phyloP scores from a whole-genome alignment of 192 early-diverging fungal genomes.

The Linnemannia schmuckeri region DNA sequence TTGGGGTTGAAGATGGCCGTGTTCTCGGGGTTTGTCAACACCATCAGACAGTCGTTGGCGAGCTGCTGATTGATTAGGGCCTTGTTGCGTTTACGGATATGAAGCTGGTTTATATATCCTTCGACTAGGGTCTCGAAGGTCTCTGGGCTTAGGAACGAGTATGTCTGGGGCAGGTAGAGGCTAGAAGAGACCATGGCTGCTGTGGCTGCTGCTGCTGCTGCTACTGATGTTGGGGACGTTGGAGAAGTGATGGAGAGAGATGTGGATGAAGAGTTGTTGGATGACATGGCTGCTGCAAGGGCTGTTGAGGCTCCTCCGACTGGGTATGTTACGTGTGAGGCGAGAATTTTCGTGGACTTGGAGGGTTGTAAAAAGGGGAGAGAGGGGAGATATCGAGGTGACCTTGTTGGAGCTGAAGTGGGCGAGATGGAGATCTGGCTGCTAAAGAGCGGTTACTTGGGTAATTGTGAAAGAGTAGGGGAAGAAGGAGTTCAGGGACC shows the following conservation, averaged over 20 bases:
- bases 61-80: conserved; percentile 53
- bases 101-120: conserved; percentile 54
- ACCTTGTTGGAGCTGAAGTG: neutral
- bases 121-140: conserved; percentile 53
- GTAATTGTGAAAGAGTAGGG: neutral
- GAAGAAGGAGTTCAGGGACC: neutral
- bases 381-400: neutral
- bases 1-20: conserved; percentile 55
- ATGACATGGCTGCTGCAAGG: conserved; percentile 8
- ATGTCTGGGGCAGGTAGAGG: conserved; percentile 48
- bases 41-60: conserved; percentile 53
- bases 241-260: neutral
- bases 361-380: neutral
- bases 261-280: conserved; percentile 11
- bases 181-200: conserved; percentile 4
- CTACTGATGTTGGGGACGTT: neutral
- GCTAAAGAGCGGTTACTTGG: conserved; percentile 42
- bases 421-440: neutral
- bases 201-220: conserved; percentile 4
- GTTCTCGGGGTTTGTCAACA: conserved; percentile 56
- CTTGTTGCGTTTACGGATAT: conserved; percentile 55
- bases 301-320: conserved; percentile 3
- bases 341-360: conserved; percentile 17
- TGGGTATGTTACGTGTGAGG: conserved; percentile 8
- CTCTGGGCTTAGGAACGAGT: conserved; percentile 50